Conservation (phyloP, 2,329 filamentous ascomycete genomes). For the Pseudocercospora fijiensis region DNA sequence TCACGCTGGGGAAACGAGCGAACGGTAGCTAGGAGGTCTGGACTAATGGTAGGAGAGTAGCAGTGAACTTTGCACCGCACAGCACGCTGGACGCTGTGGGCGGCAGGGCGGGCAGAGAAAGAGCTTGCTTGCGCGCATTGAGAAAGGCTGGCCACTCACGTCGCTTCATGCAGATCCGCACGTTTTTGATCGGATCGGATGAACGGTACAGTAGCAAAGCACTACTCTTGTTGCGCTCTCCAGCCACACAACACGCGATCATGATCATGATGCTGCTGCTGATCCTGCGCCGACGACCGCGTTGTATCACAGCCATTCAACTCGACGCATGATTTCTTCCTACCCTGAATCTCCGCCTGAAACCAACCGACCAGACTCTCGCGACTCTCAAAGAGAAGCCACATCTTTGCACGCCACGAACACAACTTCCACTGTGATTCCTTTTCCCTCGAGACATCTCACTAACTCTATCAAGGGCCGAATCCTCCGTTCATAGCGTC, state of each 20-base stretch:
- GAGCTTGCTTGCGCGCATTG: neutral
- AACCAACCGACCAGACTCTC: neutral
- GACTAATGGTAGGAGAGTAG: neutral
- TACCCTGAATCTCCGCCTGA: neutral
- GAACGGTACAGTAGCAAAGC: neutral
- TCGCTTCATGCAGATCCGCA: neutral
- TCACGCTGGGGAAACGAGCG: neutral
- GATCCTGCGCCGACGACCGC: neutral
- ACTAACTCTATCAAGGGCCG: neutral
- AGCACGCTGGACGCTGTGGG: neutral
- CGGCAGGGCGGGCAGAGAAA: neutral
- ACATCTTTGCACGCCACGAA: neutral
- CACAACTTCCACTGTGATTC: neutral
- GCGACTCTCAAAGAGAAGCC: neutral
- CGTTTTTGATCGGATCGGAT: neutral
- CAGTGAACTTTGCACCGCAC: neutral
- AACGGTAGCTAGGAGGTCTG: no score
- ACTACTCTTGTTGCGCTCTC: neutral
- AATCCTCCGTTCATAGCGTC: neutral
- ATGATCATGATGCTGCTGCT: neutral
- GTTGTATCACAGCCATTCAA: neutral
- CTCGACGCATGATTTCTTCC: neutral
- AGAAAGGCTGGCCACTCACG: constrained; percentile 1
- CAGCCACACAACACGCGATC: neutral
- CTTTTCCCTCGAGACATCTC: no score